Evolutionary conservation across 768 basidiomycete genomes (phyloP).

Genomic region (Panaeolus papilionaceus): DNA sequence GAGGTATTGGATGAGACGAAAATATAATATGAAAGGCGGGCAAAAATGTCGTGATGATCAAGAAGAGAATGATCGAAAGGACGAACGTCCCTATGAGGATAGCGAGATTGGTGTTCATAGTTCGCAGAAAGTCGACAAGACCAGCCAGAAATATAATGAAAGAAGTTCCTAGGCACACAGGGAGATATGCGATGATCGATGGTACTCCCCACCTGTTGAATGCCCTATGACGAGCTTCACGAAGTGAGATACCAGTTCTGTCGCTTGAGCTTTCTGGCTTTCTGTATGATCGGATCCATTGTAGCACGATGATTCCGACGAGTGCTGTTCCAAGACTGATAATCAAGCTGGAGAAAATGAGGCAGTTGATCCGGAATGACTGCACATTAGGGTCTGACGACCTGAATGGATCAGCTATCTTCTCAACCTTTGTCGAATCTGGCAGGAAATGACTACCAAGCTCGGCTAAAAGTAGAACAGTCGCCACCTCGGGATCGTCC

Average conservation of each 20-base stretch:
- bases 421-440: background rate
- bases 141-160: conserved; percentile 26
- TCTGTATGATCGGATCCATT: conserved; percentile 29
- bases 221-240: conserved; percentile 20
- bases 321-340: conserved; percentile 27
- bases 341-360: conserved; percentile 27
- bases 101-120: conserved; percentile 17
- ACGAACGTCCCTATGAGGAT: conserved; percentile 21
- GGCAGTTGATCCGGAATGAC: conserved; percentile 23
- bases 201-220: conserved; percentile 24
- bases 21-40: background rate
- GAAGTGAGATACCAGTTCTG: conserved; percentile 12
- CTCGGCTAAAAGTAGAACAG: conserved; percentile 14
- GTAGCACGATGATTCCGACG: conserved; percentile 27
- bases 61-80: background rate
- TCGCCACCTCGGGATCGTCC: conserved; percentile 11
- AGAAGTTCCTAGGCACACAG: conserved; percentile 24
- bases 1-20: background rate
- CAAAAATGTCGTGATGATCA: background rate
- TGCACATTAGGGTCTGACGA: background rate
- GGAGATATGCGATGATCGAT: conserved; percentile 24
- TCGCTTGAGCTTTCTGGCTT: conserved; percentile 11
- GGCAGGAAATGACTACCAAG: background rate
- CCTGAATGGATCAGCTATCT: background rate
- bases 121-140: conserved; percentile 25